Evolutionary conservation across 139 green algal species (phyloP).

Genomic region (Deuterostichococcus epilithicus): DNA sequence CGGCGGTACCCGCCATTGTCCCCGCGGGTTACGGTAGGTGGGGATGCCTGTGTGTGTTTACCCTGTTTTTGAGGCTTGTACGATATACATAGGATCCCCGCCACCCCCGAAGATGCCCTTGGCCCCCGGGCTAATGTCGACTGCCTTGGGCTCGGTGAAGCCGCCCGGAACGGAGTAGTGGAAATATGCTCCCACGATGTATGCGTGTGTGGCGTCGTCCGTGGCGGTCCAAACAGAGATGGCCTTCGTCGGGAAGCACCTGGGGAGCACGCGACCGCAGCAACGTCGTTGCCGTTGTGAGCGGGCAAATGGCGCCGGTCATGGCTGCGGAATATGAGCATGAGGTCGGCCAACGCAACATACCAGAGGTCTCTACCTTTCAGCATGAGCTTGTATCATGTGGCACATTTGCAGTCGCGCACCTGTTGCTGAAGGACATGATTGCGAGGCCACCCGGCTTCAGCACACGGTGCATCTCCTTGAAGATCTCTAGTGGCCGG

Average conservation of each 20-base stretch:
- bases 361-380: too few species aligned
- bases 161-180: conserved; percentile 78
- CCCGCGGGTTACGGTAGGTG: too few species aligned
- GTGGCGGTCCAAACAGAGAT: conserved; percentile 61
- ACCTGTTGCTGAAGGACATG: conserved; percentile 81
- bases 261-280: background rate
- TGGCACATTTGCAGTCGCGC: too few species aligned
- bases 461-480: conserved; percentile 81
- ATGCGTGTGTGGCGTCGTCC: conserved; percentile 57
- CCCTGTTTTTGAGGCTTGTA: background rate
- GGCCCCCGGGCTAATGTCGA: conserved; percentile 66
- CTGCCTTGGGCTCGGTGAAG: conserved; percentile 51
- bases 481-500: conserved; percentile 77
- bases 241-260: conserved; percentile 86
- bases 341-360: too few species aligned
- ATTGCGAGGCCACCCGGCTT: conserved; percentile 80
- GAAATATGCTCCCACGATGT: conserved; percentile 86
- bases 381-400: too few species aligned
- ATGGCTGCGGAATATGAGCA: too few species aligned
- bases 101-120: conserved; percentile 27
- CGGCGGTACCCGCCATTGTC: too few species aligned
- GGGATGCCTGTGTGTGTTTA: too few species aligned
- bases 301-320: too few species aligned
- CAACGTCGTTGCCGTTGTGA: too few species aligned
- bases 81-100: conserved; percentile 74